Base-by-base conservation (phyloP, 1,139 yeast genomes). In the Blastobotrys persicus region DNA sequence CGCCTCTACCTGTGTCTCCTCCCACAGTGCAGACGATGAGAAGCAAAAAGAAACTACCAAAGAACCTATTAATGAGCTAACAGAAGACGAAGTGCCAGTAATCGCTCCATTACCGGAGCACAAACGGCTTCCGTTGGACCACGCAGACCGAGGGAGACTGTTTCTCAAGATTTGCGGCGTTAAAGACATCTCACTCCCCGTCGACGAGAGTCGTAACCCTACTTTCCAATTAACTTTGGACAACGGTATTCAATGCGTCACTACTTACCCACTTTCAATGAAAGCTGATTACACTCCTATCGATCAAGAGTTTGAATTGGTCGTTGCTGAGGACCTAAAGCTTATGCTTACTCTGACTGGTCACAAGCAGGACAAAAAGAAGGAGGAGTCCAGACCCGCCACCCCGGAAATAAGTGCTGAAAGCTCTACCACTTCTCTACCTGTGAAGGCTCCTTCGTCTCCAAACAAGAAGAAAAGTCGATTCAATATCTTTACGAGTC, bases 241-340 rank as follows among this genome's bases (percentile, higher is more conserved):
- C 64, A 91, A 92, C 65, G 96, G 96, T 2, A 80, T 83, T 31
- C 96, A 92, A 64, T 80, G 91, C 53, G 81, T 89, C 42, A 80
- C 83, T 39, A 89, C 96, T 0, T 82, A 87, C 28, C 79, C 79
- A 61, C 75, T 80, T 57, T 67, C 71, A 4, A 62, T 88, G 50
- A 67, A 70, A 2, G 62, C 70, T 11, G 66, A 65, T 35, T 39
- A 44, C 67, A 37, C 73, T 78, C 43, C 53, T 65, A 74, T 91
- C 47, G 79, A 81, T 48, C 88, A 87, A 60, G 98, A 92, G 62
- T 89, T 89, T 66, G 97, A 89, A 62, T 70, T 88, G 31, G 75
- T 86, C 5, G 88, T 86, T 13, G 79, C 80, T 2, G 79, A 77
- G 4, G 74, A 77, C 19, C 71, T 84, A 46, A 83, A 83, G 52